Percentiles rank a stretch among this genome's conserved stretches.
phyloP scores from a whole-genome alignment of 768 basidiomycete genomes.

The Dioszegia aurantiaca region DNA sequence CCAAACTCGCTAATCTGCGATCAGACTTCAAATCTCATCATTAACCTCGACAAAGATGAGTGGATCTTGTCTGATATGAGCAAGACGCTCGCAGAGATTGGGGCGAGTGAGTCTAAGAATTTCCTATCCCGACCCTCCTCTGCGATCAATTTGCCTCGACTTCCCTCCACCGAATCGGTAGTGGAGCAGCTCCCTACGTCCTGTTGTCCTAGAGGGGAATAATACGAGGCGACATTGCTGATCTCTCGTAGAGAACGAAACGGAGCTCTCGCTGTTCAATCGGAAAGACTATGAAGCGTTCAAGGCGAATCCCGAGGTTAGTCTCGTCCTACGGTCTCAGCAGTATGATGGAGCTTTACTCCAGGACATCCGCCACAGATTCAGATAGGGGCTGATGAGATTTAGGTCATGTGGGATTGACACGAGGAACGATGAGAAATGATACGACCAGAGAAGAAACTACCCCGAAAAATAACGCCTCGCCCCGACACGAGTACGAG shows the following conservation, averaged over 20 bases:
- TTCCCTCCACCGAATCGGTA: too few species aligned
- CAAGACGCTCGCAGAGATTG: slow-evolving; percentile 65
- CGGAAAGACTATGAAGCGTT: slow-evolving; percentile 71
- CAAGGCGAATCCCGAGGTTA: slow-evolving; percentile 76
- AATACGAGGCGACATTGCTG: too few species aligned
- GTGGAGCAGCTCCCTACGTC: too few species aligned
- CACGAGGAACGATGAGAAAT: background rate
- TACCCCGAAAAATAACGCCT: background rate
- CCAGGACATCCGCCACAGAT: too few species aligned
- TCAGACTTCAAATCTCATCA: slow-evolving; percentile 96
- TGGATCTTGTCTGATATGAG: slow-evolving; percentile 77
- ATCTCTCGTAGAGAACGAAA: slow-evolving; percentile 74
- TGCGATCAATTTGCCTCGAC: too few species aligned
- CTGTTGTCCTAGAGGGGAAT: too few species aligned
- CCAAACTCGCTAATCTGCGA: background rate
- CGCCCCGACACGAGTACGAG: too few species aligned
- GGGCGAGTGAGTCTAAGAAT: slow-evolving; percentile 63
- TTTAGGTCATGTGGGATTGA: slow-evolving; percentile 15
- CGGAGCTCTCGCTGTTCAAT: slow-evolving; percentile 90
- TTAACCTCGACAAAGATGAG: slow-evolving; percentile 87
- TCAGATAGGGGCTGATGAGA: background rate
- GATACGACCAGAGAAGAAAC: slow-evolving; percentile 2
- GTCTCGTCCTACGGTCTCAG: too few species aligned
- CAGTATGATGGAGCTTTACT: too few species aligned
- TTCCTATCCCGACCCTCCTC: too few species aligned